phyloP scores from a whole-genome alignment of 768 basidiomycete genomes.

The Melanogaster broomeanus region DNA sequence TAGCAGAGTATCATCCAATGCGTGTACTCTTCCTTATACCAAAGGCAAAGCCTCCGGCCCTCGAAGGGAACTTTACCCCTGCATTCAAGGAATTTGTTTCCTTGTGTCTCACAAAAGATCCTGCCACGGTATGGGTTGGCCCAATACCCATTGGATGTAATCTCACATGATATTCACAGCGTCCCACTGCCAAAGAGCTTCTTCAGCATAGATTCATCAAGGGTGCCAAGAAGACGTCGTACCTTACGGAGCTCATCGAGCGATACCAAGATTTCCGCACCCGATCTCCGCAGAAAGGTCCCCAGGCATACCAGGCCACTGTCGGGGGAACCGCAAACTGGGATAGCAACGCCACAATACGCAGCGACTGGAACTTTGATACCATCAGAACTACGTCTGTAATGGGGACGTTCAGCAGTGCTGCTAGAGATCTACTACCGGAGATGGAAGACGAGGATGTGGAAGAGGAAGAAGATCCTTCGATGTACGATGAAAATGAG shows the following conservation, averaged over 20 bases:
- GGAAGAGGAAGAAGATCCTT: conserved; percentile 39
- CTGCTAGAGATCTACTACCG: conserved; percentile 67
- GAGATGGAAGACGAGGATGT: conserved; percentile 60
- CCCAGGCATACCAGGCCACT: conserved; percentile 57
- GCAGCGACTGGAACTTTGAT: conserved; percentile 96
- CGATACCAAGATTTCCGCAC: conserved; percentile 78
- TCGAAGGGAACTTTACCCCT: conserved; percentile 83
- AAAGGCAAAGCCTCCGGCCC: conserved; percentile 88
- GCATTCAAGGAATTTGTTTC: conserved; percentile 94
- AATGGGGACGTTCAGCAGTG: conserved; percentile 77
- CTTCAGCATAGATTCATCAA: conserved; percentile 93
- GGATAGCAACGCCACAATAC: conserved; percentile 75
- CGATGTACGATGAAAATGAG: conserved; percentile 45
- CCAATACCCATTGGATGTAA: background rate
- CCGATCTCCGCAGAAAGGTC: conserved; percentile 57
- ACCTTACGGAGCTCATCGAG: conserved; percentile 85
- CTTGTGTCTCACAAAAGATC: conserved; percentile 92
- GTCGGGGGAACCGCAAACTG: conserved; percentile 60
- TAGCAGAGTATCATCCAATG: conserved; percentile 99
- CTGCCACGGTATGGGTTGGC: conserved; percentile 60
- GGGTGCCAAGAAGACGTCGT: conserved; percentile 77
- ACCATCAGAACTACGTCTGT: conserved; percentile 72
- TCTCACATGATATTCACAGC: conserved; percentile 48
- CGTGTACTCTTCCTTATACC: conserved; percentile 97
- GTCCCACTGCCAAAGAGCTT: conserved; percentile 89